These are phyloP conservation scores for Yarrowia divulgata DNA, from an alignment of 805 yeast species.

Conservation along the genomic window DNA sequence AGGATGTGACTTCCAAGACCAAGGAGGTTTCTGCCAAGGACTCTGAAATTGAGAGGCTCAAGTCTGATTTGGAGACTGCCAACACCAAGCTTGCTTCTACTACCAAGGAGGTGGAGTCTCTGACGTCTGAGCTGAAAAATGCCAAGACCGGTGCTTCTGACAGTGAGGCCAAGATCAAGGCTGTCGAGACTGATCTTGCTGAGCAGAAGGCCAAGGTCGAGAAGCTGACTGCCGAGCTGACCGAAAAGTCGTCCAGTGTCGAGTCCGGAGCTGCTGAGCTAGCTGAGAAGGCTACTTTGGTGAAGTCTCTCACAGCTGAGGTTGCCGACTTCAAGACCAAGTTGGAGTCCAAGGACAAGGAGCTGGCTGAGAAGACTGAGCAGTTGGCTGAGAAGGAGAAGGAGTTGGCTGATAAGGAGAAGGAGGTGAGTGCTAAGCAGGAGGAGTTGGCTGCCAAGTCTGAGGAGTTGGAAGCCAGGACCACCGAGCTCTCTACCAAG, in stretches of 20 bases:
- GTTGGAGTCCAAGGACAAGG: background rate
- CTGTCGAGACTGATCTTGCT: slow-evolving; percentile 30
- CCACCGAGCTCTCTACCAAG: background rate
- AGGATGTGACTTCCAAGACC: slow-evolving; percentile 24
- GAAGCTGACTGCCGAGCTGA: background rate
- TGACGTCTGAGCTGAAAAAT: slow-evolving; percentile 14
- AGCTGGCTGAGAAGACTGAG: background rate
- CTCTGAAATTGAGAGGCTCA: slow-evolving; percentile 53
- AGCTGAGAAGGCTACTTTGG: slow-evolving; percentile 12
- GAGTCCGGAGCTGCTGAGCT: slow-evolving; percentile 8
- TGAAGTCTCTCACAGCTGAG: background rate
- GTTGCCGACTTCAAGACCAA: background rate
- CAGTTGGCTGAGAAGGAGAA: background rate
- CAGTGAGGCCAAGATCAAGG: slow-evolving; percentile 38
- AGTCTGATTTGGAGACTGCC: slow-evolving; percentile 41
- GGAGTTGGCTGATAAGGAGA: background rate
- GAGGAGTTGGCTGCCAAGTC: slow-evolving; percentile 4
- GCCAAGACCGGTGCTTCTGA: slow-evolving; percentile 39
- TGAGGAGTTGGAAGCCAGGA: slow-evolving; percentile 3
- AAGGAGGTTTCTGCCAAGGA: slow-evolving; percentile 51
- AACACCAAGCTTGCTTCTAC: slow-evolving; percentile 32
- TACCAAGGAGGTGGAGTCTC: slow-evolving; percentile 26
- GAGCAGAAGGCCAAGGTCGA: slow-evolving; percentile 27
- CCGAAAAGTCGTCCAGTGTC: slow-evolving; percentile 13
- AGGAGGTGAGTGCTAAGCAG: background rate